Evolutionary conservation across 345 rosid species (phyloP).

Genomic region (Citrus maxima): DNA sequence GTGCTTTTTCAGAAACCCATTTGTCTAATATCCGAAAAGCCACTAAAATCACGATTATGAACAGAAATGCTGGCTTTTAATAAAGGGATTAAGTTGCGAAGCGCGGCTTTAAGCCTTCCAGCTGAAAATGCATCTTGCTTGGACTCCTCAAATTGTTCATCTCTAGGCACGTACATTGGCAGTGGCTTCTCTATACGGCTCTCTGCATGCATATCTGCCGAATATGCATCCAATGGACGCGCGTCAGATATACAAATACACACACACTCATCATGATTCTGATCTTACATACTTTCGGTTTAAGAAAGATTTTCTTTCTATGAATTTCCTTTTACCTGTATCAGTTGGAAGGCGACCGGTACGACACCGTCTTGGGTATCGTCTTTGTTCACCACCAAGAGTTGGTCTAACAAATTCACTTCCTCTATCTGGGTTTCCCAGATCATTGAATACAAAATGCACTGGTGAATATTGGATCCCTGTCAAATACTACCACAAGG

Average conservation of each 20-base stretch:
- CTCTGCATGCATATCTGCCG: conserved; percentile 61
- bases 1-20: conserved; percentile 66
- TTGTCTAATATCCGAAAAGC: conserved; percentile 76
- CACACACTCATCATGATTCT: too few species aligned
- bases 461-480: too few species aligned
- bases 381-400: conserved; percentile 65
- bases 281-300: too few species aligned
- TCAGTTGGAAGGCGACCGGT: conserved; percentile 69
- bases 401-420: conserved; percentile 55
- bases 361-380: conserved; percentile 92
- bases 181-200: conserved; percentile 87
- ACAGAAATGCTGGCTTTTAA: conserved; percentile 80
- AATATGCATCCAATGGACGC: not conserved
- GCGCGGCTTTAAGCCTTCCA: conserved; percentile 79
- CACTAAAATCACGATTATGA: conserved; percentile 53
- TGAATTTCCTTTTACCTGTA: conserved; percentile 23
- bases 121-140: conserved; percentile 60
- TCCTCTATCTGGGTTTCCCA: conserved; percentile 86
- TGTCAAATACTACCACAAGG: too few species aligned
- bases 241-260: not conserved
- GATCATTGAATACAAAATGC: conserved; percentile 60
- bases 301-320: too few species aligned
- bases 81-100: conserved; percentile 75
- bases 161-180: conserved; percentile 91
- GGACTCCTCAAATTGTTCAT: conserved; percentile 89